phyloP scores from a whole-genome alignment of 352 stramenopile genomes.

The Pythium utonaiense region DNA sequence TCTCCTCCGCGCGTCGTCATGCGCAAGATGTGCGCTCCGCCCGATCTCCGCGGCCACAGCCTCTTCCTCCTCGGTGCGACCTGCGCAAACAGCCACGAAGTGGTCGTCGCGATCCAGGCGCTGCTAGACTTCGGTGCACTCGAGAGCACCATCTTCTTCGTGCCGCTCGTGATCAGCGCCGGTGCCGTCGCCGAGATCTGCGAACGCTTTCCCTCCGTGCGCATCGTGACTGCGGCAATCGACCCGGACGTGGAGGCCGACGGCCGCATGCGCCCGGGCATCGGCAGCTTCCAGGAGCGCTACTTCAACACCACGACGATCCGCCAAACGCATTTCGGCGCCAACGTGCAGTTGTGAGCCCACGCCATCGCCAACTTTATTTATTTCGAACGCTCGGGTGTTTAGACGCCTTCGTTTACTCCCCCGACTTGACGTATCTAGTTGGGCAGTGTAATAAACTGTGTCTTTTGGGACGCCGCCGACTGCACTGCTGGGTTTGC shows the following conservation, averaged over 20 bases:
- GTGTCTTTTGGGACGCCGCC: too few relatives aligned
- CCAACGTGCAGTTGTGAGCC: slow-evolving; percentile 11
- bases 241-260: slow-evolving; percentile 26
- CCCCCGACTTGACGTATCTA: neutral
- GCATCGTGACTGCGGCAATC: slow-evolving; percentile 31
- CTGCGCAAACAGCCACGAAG: slow-evolving; percentile 16
- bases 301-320: slow-evolving; percentile 28
- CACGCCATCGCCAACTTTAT: neutral
- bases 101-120: slow-evolving; percentile 29
- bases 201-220: slow-evolving; percentile 22
- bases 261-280: slow-evolving; percentile 24
- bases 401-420: neutral
- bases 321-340: slow-evolving; percentile 6
- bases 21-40: slow-evolving; percentile 24
- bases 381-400: neutral
- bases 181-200: slow-evolving; percentile 26
- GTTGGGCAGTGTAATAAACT: too few relatives aligned
- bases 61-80: slow-evolving; percentile 34
- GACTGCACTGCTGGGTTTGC: too few relatives aligned
- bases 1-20: neutral
- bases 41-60: slow-evolving; percentile 21
- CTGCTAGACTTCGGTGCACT: slow-evolving; percentile 31
- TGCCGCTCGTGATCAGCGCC: slow-evolving; percentile 31
- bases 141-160: slow-evolving; percentile 28
- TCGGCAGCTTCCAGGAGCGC: slow-evolving; percentile 38